These are phyloP conservation scores for Sanguinoderma infundibulare DNA, from an alignment of 1,284 basidiomycete genomes.

Conservation along the genomic window DNA sequence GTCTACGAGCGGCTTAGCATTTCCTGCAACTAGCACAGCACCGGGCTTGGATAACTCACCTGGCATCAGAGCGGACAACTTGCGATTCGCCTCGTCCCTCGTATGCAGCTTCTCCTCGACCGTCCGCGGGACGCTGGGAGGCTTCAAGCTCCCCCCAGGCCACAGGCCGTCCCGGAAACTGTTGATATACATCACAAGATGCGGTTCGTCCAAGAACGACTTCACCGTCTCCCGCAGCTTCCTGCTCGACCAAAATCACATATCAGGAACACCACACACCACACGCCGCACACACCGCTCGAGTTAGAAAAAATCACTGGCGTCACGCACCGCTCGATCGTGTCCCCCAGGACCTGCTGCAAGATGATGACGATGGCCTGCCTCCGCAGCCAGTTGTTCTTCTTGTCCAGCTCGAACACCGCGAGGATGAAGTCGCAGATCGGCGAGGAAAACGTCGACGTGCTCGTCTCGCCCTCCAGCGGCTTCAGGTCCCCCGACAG, in stretches of 20 bases:
- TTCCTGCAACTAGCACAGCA: neutral
- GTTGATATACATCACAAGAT: constrained; percentile 69
- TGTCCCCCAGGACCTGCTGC: constrained; percentile 94
- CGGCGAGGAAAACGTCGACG: constrained; percentile 88
- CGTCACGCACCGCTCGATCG: constrained; percentile 82
- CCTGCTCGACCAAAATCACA: constrained; percentile 50
- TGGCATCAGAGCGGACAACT: constrained; percentile 88
- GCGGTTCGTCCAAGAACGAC: constrained; percentile 64
- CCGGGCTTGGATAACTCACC: constrained; percentile 49
- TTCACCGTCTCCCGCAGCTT: constrained; percentile 86
- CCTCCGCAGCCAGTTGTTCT: constrained; percentile 94
- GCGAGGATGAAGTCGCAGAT: constrained; percentile 94
- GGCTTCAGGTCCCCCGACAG: constrained; percentile 77
- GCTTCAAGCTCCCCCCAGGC: constrained; percentile 79
- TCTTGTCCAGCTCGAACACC: constrained; percentile 93
- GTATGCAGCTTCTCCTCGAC: constrained; percentile 81
- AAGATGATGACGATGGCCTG: constrained; percentile 96
- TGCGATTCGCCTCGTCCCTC: constrained; percentile 84
- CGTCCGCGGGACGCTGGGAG: constrained; percentile 67
- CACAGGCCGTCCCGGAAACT: constrained; percentile 78
- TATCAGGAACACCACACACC: neutral
- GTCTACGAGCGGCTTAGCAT: constrained; percentile 52
- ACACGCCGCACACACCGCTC: constrained; percentile 67
- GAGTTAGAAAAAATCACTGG: constrained; percentile 43
- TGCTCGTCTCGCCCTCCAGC: constrained; percentile 83